A percentile compares a stretch with the other conserved stretches of the same genome.
Evolutionary conservation across 2,329 filamentous ascomycete species (phyloP).

Genomic region (Colletotrichum sp.): DNA sequence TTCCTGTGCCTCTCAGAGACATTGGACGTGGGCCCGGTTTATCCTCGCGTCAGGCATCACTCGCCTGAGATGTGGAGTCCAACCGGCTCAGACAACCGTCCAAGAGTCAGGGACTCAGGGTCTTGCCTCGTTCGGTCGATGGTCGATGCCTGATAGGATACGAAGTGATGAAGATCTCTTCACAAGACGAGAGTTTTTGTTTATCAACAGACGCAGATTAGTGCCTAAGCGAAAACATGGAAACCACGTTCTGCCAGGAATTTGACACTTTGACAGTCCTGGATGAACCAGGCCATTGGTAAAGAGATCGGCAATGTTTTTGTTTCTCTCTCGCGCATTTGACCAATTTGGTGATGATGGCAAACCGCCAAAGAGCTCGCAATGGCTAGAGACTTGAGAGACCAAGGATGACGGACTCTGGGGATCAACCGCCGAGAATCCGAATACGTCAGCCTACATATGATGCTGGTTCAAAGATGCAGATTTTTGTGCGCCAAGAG

Average conservation of each 20-base stretch:
- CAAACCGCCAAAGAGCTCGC: neutral
- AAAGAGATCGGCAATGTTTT: neutral
- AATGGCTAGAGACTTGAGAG: neutral
- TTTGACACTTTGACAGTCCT: neutral
- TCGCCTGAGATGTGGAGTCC: constrained; percentile 1
- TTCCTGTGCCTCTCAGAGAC: neutral
- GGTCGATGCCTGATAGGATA: neutral
- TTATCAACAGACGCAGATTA: neutral
- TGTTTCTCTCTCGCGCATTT: neutral
- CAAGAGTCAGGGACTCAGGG: constrained; percentile 8
- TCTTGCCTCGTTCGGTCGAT: constrained; percentile 5
- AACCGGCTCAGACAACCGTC: neutral
- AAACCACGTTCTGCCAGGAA: constrained; percentile 3
- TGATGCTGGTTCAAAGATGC: neutral
- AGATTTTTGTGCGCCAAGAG: neutral
- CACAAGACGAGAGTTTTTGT: neutral
- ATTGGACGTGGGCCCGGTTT: neutral
- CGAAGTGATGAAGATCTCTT: constrained; percentile 7
- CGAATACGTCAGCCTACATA: constrained; percentile 8
- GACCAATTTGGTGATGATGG: neutral
- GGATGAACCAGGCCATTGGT: neutral
- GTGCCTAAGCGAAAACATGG: neutral
- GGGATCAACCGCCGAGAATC: neutral
- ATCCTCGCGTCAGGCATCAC: constrained; percentile 1
- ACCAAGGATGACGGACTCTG: neutral